These are phyloP conservation scores for Aspergillus hortae DNA, from an alignment of 2,329 filamentous ascomycete genomes.

Conservation along the genomic window DNA sequence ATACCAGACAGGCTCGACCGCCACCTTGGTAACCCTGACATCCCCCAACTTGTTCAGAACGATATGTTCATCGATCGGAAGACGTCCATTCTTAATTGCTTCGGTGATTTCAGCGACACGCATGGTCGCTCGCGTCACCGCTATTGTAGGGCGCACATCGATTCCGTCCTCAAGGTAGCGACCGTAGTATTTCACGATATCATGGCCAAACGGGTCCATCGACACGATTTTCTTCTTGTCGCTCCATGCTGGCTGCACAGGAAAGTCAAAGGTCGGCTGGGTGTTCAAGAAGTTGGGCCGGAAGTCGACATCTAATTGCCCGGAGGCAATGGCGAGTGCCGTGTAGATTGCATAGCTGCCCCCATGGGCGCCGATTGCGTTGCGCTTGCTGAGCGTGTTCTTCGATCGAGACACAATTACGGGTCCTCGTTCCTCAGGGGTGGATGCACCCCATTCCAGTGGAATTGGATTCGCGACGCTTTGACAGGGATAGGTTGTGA, in stretches of 20 bases:
- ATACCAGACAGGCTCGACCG: constrained; percentile 88
- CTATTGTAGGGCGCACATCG: constrained; percentile 81
- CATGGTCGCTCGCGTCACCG: constrained; percentile 87
- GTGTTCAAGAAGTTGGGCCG: constrained; percentile 74
- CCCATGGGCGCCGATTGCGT: constrained; percentile 65
- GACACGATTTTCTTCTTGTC: constrained; percentile 88
- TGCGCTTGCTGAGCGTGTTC: constrained; percentile 18
- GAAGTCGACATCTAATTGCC: constrained; percentile 77
- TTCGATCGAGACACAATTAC: constrained; percentile 64
- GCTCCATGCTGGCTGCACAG: constrained; percentile 81
- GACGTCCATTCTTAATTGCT: constrained; percentile 71
- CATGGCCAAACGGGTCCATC: constrained; percentile 88
- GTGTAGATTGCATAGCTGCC: constrained; percentile 93
- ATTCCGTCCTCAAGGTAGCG: constrained; percentile 63
- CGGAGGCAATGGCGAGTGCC: constrained; percentile 82
- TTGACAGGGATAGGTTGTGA: constrained; percentile 84
- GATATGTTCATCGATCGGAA: constrained; percentile 77
- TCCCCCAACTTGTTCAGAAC: constrained; percentile 78
- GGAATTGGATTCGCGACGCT: constrained; percentile 82
- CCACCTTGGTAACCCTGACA: constrained; percentile 86
- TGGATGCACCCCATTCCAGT: constrained; percentile 77
- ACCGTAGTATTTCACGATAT: constrained; percentile 73
- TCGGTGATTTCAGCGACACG: constrained; percentile 85
- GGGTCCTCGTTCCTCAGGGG: constrained; percentile 70
- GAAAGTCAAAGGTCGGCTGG: constrained; percentile 80